Base-by-base conservation (phyloP, 768 basidiomycete genomes). In the Suillus brevipes region DNA sequence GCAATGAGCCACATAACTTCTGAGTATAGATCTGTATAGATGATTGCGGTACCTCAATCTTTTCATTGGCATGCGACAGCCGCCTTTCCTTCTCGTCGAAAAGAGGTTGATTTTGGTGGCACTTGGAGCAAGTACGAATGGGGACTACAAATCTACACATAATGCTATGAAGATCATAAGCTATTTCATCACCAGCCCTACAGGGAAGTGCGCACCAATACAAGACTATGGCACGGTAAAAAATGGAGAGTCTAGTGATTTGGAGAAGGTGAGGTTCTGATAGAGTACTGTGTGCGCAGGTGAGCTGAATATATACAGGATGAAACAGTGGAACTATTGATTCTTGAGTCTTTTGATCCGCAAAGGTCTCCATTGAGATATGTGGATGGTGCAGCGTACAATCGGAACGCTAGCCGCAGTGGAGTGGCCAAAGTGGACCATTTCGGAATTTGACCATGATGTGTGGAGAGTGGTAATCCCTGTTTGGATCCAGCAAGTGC, bases 91-190 rank as follows among this genome's bases (percentile, higher is more conserved):
- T 60, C 12, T 72, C 66, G 2, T 60, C 66, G 43, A 75, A 75
- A 65, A 75, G 74, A 5, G 74, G 74, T 49, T 75, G 72, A 23
- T 42, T 66, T 13, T 60, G 62, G 42, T 40, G 68, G 50, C 74
- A 75, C 61, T 77, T 73, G 1, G 74, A 77, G 36, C 74, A 75
- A 20, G 70, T 76, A 50, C 74, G 75, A 60, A 75, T 66, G 16
- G 75, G 72, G 25, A 75, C 67, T 55, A 75, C 68, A 7, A 70
- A 64, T 64, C 75, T 77, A 47, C 74, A 75, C 74, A 75, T 75
- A 14, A 63, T 67, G 66, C n/a, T 45, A 23, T 25, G 16, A 59
- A 42, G 6, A 12, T 31, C 6, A 25, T 42, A 10, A 10, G 58
- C 20, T 20, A 42, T 18, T 42, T 16, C 28, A 25, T 12, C 25